Base-by-base conservation (phyloP, 768 basidiomycete species). In the Podaxis rugospora region DNA sequence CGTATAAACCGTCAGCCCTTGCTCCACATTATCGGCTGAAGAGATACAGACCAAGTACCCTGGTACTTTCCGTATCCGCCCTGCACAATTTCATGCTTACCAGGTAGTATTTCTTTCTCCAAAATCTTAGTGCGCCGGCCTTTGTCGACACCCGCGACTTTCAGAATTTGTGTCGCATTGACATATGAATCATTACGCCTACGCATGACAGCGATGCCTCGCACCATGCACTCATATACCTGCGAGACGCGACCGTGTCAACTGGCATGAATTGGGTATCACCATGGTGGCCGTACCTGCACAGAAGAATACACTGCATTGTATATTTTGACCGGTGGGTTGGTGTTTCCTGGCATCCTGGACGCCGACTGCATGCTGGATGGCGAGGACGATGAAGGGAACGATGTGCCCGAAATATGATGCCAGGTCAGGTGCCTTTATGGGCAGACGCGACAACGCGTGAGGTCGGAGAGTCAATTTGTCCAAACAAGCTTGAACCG, bases 31-130 rank as follows among this genome's bases (percentile, higher is more conserved):
- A 40, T 21, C 32, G 16, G 18, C 10, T 25, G 60, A 58, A 27
- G 44, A 51, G 52, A 61, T 32, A 67, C 87, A 70, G 69, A 96
- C 96, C 97, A 99, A 59, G 96, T 98, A 65, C 97, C 97, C 73
- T 99, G 97, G 72, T 98, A 99, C 78, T 98, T 96, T 25, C 97
- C 97, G 71, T 98, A 98, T 32, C 97, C 97, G 40, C 97, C 97
- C 73, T 98, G 97, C 4, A 99, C 93, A 72, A 98, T 98, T 74
- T 99, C 96, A 74, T 97, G 93, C 74, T 90, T 89, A 51, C 94
- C 95, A 59, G 91, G 90, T 46, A 95, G 83, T 64, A 99, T 93
- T 77, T 99, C 96, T 74, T 95, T 97, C 81, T 98, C 92, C 13
- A 93, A 79, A 57, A 98, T 97, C 83, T 98, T 98, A 14, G 96